phyloP scores from a whole-genome alignment of 495 filamentous ascomycete genomes.

The Jackrogersella minutella region DNA sequence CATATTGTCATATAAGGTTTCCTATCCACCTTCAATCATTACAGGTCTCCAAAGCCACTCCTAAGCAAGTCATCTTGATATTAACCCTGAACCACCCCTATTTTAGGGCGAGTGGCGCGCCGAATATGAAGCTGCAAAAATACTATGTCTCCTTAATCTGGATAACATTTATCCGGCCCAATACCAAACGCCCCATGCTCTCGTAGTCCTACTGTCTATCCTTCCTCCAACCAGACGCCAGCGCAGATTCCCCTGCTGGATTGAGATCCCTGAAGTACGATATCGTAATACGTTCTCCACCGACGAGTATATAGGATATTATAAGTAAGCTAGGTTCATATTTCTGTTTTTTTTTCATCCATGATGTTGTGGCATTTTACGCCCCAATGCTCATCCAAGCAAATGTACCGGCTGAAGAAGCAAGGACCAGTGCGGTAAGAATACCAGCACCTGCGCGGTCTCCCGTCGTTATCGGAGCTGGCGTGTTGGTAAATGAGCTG shows the following conservation, averaged over 20 bases:
- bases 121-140: constrained; percentile 1
- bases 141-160: not conserved
- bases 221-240: constrained; percentile 27
- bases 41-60: not conserved
- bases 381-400: constrained; percentile 45
- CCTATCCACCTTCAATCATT: not conserved
- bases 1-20: not conserved
- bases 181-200: constrained; percentile 27
- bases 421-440: constrained; percentile 56
- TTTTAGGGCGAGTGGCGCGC: not conserved
- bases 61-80: not conserved
- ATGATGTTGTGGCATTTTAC: not conserved
- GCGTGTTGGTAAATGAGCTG: constrained; percentile 30
- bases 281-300: not conserved
- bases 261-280: not conserved
- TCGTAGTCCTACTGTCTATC: constrained; percentile 2
- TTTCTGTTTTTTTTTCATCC: not conserved
- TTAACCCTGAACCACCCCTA: constrained; percentile 3
- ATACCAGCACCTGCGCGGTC: constrained; percentile 66
- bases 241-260: constrained; percentile 12
- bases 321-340: not conserved
- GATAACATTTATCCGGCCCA: not conserved
- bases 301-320: not conserved
- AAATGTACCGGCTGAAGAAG: constrained; percentile 36
- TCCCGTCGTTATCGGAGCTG: constrained; percentile 54